These are phyloP conservation scores for Leishmania gerbilli DNA, from an alignment of 208 protist species.

Conservation along the genomic window DNA sequence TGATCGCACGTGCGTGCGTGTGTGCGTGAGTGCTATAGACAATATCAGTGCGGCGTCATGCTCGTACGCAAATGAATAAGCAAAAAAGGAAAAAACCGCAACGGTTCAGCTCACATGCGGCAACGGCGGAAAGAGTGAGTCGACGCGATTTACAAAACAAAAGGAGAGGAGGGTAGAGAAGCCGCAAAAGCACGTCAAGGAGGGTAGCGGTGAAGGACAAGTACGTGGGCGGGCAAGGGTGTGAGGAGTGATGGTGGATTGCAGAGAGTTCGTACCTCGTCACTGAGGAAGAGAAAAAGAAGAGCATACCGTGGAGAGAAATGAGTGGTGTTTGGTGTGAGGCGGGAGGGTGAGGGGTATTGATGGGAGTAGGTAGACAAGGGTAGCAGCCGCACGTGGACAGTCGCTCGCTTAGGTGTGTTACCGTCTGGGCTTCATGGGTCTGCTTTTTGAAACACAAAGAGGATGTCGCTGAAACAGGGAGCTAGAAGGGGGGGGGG, in stretches of 20 bases:
- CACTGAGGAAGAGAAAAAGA: not conserved
- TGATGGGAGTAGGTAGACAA: not conserved
- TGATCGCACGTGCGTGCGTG: not conserved
- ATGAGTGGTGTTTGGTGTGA: not conserved
- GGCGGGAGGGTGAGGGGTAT: not conserved
- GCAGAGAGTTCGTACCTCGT: not conserved
- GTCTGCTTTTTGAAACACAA: not conserved
- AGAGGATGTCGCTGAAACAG: not conserved
- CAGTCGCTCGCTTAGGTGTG: not conserved
- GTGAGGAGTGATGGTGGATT: not conserved
- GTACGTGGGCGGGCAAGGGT: not conserved
- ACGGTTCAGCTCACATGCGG: not conserved
- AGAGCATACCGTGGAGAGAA: not conserved
- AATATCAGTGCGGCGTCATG: not conserved
- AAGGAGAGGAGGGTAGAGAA: not conserved
- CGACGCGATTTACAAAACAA: not conserved
- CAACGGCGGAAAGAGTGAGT: not conserved
- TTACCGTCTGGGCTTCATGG: not conserved
- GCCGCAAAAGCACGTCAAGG: not conserved
- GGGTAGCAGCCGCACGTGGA: not conserved
- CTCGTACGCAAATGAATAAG: not conserved
- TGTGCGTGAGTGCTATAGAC: not conserved
- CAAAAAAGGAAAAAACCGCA: not conserved
- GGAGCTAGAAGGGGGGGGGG: not conserved
- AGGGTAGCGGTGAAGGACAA: not conserved